These are phyloP conservation scores for Thelephora terrestris DNA, from an alignment of 1,284 basidiomycete genomes.

Conservation along the genomic window DNA sequence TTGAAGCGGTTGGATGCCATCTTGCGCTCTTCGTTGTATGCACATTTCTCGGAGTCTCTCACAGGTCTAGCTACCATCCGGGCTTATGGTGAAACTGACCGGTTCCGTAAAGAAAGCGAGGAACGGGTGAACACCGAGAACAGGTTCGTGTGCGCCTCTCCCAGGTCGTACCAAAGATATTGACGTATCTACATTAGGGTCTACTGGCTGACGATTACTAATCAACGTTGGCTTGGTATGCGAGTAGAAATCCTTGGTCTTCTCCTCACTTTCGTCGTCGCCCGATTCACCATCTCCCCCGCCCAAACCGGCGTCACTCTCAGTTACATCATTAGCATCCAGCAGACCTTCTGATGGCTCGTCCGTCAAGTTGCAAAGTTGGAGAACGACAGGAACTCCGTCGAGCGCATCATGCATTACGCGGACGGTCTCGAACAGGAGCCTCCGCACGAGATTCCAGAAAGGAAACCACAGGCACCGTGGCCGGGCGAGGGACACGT, in stretches of 20 bases:
- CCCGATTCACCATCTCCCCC: conserved; percentile 66
- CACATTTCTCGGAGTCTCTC: conserved; percentile 75
- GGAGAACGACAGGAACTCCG: conserved; percentile 89
- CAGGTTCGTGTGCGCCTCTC: conserved; percentile 28
- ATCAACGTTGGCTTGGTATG: conserved; percentile 86
- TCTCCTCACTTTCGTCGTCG: conserved; percentile 69
- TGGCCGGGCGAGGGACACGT: conserved; percentile 66
- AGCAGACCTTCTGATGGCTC: conserved; percentile 72
- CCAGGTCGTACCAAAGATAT: not conserved
- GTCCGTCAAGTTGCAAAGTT: conserved; percentile 79
- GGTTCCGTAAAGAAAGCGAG: conserved; percentile 70
- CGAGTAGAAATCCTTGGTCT: conserved; percentile 81
- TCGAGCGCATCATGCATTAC: conserved; percentile 80
- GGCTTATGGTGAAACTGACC: conserved; percentile 52
- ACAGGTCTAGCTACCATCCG: conserved; percentile 70
- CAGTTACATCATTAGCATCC: conserved; percentile 69
- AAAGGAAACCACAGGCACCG: conserved; percentile 42
- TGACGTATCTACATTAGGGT: conserved; percentile 34
- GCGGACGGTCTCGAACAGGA: conserved; percentile 72
- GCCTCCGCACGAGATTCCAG: conserved; percentile 55
- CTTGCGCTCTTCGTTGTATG: conserved; percentile 63
- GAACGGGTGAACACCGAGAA: conserved; percentile 83
- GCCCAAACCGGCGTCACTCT: conserved; percentile 68
- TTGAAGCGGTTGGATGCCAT: conserved; percentile 76
- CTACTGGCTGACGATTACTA: conserved; percentile 78